Evolutionary conservation across 2,329 filamentous ascomycete genomes (phyloP), one percentile per base, ranked within the genome.

Genomic region (Aureobasidium sp.): DNA sequence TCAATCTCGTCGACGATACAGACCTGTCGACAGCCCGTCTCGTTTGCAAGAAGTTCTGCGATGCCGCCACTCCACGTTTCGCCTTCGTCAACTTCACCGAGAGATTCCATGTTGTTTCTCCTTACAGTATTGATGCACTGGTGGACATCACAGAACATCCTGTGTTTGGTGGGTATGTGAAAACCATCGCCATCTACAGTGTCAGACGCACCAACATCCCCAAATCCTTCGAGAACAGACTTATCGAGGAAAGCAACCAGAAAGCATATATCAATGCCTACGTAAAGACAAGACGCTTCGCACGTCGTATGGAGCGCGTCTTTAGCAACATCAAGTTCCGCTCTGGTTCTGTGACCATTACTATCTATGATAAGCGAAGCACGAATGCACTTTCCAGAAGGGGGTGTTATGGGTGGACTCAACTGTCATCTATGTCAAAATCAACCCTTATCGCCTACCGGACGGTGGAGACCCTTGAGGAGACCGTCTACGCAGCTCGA

Each of bases 91-190:
- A 39, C 42, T 56, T 61, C n/a, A 36, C 47, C 1, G 48, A 53
- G 29, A 25, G 47, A 7, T 25, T 12, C 8, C 49, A 56, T 27
- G 42, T 48, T 20, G 29, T 62, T 22, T 36, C 51, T 27, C 36
- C 27, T 14, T 34, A 56, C 51, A 62, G 60, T 14, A 52, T 62
- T 9, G 14, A 62, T 5, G 22, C 15, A 7, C 44, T 62, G 5
- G n/a, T 62, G 20, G 15, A 49, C 20, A 56, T 62, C 51, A 57
- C 51, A 9, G 60, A 41, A 15, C 60, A 62, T 27, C 49, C 39
- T 39, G 12, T 49, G 3, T 62, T 48, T 39, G 51, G 60, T 3
- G 3, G 2, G 1, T 47, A 48, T 20, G 51, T 62, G 8, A 39
- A 44, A 14, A 17, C 34, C 11, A n/a, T 62, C 3, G 34, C 6